phyloP scores from a whole-genome alignment of 257 asterid species.

The Solanum clarkiae region DNA sequence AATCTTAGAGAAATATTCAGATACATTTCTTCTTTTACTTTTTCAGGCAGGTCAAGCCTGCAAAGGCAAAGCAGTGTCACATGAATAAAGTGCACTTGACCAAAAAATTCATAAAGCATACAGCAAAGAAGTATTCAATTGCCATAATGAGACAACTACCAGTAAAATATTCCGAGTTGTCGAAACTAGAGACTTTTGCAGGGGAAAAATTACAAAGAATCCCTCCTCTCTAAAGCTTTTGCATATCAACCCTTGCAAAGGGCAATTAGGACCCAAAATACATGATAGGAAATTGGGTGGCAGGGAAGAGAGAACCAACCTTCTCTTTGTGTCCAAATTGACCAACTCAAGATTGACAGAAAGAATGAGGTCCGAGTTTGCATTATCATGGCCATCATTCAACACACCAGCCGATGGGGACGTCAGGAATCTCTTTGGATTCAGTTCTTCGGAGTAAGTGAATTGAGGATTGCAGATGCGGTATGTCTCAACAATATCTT shows the following conservation, averaged over 20 bases:
- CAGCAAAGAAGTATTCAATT: neutral
- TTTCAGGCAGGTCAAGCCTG: neutral
- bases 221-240: neutral
- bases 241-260: neutral
- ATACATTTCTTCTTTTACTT: neutral
- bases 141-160: neutral
- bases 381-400: constrained; percentile 90
- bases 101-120: neutral
- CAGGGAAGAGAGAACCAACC: constrained; percentile 31
- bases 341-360: constrained; percentile 56
- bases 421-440: constrained; percentile 90
- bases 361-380: constrained; percentile 86
- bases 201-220: neutral
- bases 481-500: constrained; percentile 79
- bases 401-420: constrained; percentile 78
- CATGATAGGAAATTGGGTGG: neutral
- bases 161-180: neutral
- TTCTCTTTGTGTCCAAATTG: constrained; percentile 56
- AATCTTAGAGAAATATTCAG: neutral
- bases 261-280: neutral
- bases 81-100: neutral
- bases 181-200: neutral
- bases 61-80: neutral
- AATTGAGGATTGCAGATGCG: constrained; percentile 80
- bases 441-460: constrained; percentile 62